Evolutionary conservation across 306 rosid species (phyloP).

Genomic region (Cucumis sativus): DNA sequence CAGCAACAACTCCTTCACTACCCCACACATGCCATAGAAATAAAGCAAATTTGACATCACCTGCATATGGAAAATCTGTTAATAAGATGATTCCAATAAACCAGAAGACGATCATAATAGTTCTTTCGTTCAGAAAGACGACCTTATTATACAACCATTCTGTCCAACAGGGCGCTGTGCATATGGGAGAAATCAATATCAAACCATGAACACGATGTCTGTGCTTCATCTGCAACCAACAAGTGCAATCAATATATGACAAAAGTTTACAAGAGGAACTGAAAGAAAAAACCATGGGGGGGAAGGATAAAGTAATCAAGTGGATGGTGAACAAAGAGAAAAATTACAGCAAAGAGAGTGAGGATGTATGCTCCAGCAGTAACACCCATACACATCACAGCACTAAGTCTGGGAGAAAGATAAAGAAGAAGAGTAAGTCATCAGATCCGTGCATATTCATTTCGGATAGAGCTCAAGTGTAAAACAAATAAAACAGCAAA

Average conservation of each 20-base stretch:
- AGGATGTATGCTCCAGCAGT: conserved; percentile 94
- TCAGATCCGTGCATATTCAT: neutral
- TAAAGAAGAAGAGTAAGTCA: neutral
- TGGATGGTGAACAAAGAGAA: neutral
- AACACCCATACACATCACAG: conserved; percentile 97
- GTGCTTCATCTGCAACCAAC: conserved; percentile 68
- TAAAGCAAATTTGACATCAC: conserved; percentile 73
- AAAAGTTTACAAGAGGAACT: neutral
- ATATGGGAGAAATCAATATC: conserved; percentile 85
- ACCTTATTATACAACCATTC: conserved; percentile 98
- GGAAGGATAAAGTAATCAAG: neutral
- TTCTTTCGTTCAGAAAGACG: conserved; percentile 8
- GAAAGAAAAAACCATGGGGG: neutral
- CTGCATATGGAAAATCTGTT: conserved; percentile 27
- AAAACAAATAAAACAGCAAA: neutral
- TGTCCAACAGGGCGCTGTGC: conserved; percentile 81
- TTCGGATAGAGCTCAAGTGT: neutral
- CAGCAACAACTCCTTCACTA: conserved; percentile 74
- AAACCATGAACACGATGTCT: conserved; percentile 74
- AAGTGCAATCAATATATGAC: conserved; percentile 3
- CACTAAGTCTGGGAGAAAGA: conserved; percentile 42
- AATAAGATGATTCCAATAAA: conserved; percentile 7
- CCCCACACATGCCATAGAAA: conserved; percentile 89
- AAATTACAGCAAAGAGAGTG: conserved; percentile 82
- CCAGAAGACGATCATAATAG: conserved; percentile 5